Percentiles rank a stretch among this genome's conserved stretches.
Evolutionary conservation across 1,284 basidiomycete genomes (phyloP).

Genomic region (Veloboletus limbatus): DNA sequence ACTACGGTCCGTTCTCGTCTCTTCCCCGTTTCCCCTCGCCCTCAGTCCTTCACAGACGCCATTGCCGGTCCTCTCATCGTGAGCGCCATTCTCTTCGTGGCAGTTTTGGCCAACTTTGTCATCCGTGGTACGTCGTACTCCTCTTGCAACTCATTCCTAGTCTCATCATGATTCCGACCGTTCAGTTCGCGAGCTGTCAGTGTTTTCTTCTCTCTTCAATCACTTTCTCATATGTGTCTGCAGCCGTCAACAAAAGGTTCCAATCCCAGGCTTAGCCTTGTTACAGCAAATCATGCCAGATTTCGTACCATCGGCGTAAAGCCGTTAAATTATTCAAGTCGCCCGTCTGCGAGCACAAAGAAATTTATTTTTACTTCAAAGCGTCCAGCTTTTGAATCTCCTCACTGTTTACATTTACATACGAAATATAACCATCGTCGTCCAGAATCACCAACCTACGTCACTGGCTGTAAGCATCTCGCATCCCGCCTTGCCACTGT

Average conservation of each 20-base stretch:
- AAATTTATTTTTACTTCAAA: too few species aligned
- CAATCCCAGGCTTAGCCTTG: conserved; percentile 32
- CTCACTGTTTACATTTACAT: neutral
- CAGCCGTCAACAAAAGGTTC: conserved; percentile 28
- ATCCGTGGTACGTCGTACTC: conserved; percentile 63
- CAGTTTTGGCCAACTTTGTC: conserved; percentile 84
- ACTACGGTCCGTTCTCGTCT: conserved; percentile 68
- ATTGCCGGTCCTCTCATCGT: conserved; percentile 80
- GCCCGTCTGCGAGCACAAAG: neutral
- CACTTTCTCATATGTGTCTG: neutral
- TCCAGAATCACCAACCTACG: neutral
- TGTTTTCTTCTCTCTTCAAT: neutral
- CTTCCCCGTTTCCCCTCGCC: neutral
- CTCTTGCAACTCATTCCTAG: neutral
- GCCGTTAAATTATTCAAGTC: neutral
- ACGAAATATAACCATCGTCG: neutral
- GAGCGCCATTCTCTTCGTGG: conserved; percentile 77
- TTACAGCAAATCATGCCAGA: conserved; percentile 23
- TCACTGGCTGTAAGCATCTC: too few species aligned
- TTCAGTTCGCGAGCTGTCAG: conserved; percentile 42
- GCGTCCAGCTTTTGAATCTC: neutral
- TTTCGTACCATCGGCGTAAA: conserved; percentile 20
- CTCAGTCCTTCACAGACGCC: conserved; percentile 53
- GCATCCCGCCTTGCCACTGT: too few species aligned
- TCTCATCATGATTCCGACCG: neutral